Percentiles rank a stretch among this genome's conserved stretches.
These are phyloP conservation scores for Peniophora sp. DNA, from an alignment of 1,284 basidiomycete species.

Conservation along the genomic window DNA sequence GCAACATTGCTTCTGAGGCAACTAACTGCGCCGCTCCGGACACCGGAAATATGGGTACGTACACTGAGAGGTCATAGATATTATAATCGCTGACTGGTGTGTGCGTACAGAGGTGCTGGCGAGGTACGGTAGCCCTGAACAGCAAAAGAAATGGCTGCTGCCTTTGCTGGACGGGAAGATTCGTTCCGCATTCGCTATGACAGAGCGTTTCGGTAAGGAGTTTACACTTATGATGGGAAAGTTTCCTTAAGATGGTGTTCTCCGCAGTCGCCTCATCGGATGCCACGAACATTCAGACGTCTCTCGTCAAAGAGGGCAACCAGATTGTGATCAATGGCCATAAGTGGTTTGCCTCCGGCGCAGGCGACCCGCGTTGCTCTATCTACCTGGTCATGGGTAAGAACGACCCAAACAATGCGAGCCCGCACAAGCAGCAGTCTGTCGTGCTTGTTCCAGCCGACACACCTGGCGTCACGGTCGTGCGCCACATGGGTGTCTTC, in stretches of 20 bases:
- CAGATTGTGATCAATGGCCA: constrained; percentile 94
- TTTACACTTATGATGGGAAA: neutral
- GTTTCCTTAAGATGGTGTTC: neutral
- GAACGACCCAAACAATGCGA: constrained; percentile 70
- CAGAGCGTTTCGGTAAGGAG: constrained; percentile 73
- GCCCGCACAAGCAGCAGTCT: constrained; percentile 80
- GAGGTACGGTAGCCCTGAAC: constrained; percentile 82
- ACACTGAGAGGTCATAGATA: too few species aligned
- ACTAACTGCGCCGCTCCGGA: constrained; percentile 94
- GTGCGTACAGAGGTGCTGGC: constrained; percentile 81
- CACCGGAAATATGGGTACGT: constrained; percentile 89
- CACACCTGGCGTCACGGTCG: constrained; percentile 79
- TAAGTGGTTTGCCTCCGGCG: constrained; percentile 99
- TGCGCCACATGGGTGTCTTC: constrained; percentile 89
- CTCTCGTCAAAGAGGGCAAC: constrained; percentile 78
- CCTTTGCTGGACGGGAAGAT: constrained; percentile 90
- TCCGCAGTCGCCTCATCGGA: constrained; percentile 84
- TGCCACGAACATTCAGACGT: constrained; percentile 92
- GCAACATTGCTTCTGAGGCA: constrained; percentile 76
- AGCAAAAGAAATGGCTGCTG: constrained; percentile 87
- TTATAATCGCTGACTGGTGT: too few species aligned
- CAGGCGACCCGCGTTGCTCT: constrained; percentile 86
- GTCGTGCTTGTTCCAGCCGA: constrained; percentile 90
- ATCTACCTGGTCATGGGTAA: constrained; percentile 94
- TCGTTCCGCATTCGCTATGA: constrained; percentile 93